A percentile compares a stretch with the other conserved stretches of the same genome.
Evolutionary conservation across 2,329 filamentous ascomycete species (phyloP).

Genomic region (Trichoderma koningiopsis): DNA sequence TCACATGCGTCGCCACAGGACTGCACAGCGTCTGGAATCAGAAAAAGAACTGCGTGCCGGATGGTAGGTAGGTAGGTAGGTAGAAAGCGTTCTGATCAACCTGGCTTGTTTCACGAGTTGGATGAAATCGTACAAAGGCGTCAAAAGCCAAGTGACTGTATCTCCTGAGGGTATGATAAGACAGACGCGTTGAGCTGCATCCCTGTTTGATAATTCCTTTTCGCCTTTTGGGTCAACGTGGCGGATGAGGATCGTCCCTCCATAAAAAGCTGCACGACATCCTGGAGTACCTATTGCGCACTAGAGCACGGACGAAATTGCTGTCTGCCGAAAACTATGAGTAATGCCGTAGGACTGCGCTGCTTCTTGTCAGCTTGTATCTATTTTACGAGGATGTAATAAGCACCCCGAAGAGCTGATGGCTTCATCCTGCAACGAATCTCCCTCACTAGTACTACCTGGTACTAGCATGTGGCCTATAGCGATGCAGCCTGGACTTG

Average conservation of each 20-base stretch:
- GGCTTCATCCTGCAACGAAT: not conserved
- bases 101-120: not conserved
- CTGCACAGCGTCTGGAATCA: not conserved
- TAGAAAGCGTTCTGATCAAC: not conserved
- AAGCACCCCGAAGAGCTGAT: not conserved
- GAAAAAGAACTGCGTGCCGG: not conserved
- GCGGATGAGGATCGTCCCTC: conserved; percentile 10
- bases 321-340: not conserved
- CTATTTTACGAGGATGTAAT: not conserved
- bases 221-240: not conserved
- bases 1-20: not conserved
- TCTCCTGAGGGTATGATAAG: not conserved
- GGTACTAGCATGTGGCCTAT: not conserved
- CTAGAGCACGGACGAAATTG: not conserved
- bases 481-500: not conserved
- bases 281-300: not conserved
- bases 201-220: not conserved
- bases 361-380: not conserved
- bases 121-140: not conserved
- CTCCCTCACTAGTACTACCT: not conserved
- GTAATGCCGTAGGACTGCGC: not conserved
- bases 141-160: not conserved
- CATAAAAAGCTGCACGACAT: conserved; percentile 17
- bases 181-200: not conserved
- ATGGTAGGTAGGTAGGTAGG: too few species aligned